phyloP scores from a whole-genome alignment of 805 yeast genomes.

The Schwanniomyces yamadae region DNA sequence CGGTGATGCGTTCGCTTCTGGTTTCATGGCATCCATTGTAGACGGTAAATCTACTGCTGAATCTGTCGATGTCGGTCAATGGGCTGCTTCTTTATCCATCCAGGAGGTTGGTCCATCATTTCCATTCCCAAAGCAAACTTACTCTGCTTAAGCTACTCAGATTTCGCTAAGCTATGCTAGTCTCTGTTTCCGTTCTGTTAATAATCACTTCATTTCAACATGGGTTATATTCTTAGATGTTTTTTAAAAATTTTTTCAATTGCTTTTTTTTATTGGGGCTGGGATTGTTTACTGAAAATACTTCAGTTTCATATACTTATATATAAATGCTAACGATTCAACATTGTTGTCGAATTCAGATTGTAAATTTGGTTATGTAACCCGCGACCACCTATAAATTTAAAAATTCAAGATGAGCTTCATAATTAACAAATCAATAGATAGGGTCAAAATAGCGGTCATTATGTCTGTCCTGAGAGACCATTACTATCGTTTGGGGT shows the following conservation, averaged over 20 bases:
- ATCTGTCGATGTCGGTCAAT: conserved; percentile 83
- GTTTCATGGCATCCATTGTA: conserved; percentile 87
- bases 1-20: conserved; percentile 98
- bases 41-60: conserved; percentile 61
- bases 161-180: background rate
- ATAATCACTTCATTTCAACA: conserved; percentile 22
- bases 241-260: conserved; percentile 7
- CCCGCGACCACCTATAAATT: background rate
- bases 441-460: background rate
- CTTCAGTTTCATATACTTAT: conserved; percentile 5
- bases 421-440: background rate
- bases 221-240: conserved; percentile 12
- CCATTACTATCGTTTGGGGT: conserved; percentile 72
- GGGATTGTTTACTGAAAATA: conserved; percentile 1
- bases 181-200: conserved; percentile 1
- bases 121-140: conserved; percentile 73
- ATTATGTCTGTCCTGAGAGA: conserved; percentile 62
- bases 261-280: conserved; percentile 5
- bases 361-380: conserved; percentile 1
- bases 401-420: conserved; percentile 3
- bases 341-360: conserved; percentile 9
- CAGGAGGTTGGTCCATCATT: conserved; percentile 94
- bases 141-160: conserved; percentile 22
- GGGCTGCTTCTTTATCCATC: conserved; percentile 91
- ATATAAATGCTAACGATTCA: conserved; percentile 11